phyloP scores from a whole-genome alignment of 495 filamentous ascomycete species.

The Annulohypoxylon moriforme region DNA sequence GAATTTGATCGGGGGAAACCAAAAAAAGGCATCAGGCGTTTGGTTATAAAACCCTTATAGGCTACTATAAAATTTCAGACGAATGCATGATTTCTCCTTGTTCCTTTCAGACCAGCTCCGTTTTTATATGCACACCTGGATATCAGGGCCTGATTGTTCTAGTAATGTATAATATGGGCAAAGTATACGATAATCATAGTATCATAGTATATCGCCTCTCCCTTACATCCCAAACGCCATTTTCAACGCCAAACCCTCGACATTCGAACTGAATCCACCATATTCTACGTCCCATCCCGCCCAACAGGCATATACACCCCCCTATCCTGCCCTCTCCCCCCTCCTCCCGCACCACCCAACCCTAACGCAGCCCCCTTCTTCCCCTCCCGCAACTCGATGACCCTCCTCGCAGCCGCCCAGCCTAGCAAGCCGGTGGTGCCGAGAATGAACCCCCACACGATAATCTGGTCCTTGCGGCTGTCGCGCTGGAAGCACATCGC shows the following conservation, averaged over 20 bases:
- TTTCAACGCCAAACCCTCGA: not conserved
- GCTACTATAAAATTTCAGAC: conserved; percentile 11
- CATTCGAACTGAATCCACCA: not conserved
- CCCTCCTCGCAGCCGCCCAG: conserved; percentile 75
- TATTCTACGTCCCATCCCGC: conserved; percentile 3
- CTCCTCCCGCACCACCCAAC: conserved; percentile 16
- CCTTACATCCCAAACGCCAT: conserved; percentile 10
- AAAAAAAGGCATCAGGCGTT: conserved; percentile 11
- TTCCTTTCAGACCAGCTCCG: not conserved
- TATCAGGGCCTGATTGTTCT: not conserved
- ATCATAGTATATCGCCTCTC: not conserved
- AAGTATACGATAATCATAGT: not conserved
- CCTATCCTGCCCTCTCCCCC: conserved; percentile 16
- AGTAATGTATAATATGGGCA: not conserved
- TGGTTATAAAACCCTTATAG: not conserved
- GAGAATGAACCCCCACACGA: conserved; percentile 92
- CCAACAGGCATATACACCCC: conserved; percentile 37
- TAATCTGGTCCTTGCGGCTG: conserved; percentile 86
- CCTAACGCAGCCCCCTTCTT: conserved; percentile 33
- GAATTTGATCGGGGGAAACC: conserved; percentile 1
- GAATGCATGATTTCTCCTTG: conserved; percentile 5
- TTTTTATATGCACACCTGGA: not conserved
- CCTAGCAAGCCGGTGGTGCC: conserved; percentile 83
- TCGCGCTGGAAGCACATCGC: conserved; percentile 95
- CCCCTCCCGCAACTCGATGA: conserved; percentile 65